Percentiles rank a stretch among this genome's conserved stretches.
phyloP scores from a whole-genome alignment of 371 early-diverging fungal species.

The Circinella umbellata region DNA sequence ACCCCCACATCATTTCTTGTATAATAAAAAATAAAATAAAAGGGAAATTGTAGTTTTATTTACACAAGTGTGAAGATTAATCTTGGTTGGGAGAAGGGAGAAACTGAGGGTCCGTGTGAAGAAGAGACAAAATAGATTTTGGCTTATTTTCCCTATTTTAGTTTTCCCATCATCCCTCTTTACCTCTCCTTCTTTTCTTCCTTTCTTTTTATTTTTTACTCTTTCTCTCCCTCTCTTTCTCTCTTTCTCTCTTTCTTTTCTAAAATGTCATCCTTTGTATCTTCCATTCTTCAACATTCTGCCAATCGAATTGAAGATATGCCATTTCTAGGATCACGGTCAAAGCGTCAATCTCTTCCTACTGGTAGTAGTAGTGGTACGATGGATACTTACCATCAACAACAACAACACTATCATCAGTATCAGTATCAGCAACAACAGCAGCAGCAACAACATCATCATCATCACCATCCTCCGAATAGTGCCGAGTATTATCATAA shows the following conservation, averaged over 20 bases:
- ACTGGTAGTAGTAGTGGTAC: slow-evolving; percentile 14
- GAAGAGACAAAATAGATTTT: too few species aligned
- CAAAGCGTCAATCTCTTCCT: slow-evolving; percentile 18
- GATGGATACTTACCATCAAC: neutral
- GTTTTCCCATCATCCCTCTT: neutral
- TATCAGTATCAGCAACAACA: too few species aligned
- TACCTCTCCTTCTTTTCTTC: slow-evolving; percentile 2
- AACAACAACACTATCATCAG: neutral
- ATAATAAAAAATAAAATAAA: too few species aligned
- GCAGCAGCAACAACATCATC: neutral
- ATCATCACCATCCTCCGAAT: neutral
- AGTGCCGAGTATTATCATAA: slow-evolving; percentile 6
- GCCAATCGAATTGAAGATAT: slow-evolving; percentile 32
- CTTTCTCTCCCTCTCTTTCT: neutral
- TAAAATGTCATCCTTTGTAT: slow-evolving; percentile 38
- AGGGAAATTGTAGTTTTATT: too few species aligned
- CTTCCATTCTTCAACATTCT: slow-evolving; percentile 34
- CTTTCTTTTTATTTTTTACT: neutral
- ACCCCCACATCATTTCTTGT: too few species aligned
- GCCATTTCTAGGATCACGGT: slow-evolving; percentile 19
- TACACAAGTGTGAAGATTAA: too few species aligned
- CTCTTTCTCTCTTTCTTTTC: slow-evolving; percentile 1
- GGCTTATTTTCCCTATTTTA: neutral
- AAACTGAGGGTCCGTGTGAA: neutral
- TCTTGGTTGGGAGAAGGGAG: too few species aligned